These are phyloP conservation scores for Verruconis gallopava DNA, from an alignment of 2,329 filamentous ascomycete species.

Conservation along the genomic window DNA sequence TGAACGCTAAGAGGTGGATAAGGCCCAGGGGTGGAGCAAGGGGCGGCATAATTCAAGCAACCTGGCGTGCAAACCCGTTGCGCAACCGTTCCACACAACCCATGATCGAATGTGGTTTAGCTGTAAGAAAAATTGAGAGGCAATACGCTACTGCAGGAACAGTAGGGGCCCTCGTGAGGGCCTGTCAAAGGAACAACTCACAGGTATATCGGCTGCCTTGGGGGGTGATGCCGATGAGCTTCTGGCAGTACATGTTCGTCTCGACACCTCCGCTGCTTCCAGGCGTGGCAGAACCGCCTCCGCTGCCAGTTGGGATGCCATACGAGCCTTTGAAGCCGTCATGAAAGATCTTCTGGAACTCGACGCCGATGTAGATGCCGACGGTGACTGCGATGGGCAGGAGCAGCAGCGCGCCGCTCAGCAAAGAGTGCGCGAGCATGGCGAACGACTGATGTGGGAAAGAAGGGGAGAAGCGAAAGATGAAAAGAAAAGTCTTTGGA, in stretches of 20 bases:
- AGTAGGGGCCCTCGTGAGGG: too few species aligned
- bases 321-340: constrained; percentile 2
- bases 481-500: not conserved
- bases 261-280: constrained; percentile 24
- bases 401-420: constrained; percentile 8
- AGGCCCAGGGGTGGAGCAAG: not conserved
- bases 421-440: constrained; percentile 6
- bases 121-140: constrained; percentile 1
- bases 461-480: not conserved
- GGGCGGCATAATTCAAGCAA: not conserved
- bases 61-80: not conserved
- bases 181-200: constrained; percentile 2
- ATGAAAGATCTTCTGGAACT: constrained; percentile 11
- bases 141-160: not conserved
- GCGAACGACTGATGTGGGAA: not conserved
- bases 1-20: too few species aligned
- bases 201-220: constrained; percentile 6
- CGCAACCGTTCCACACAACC: not conserved
- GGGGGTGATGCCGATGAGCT: constrained; percentile 34
- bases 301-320: constrained; percentile 4
- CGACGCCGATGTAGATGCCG: constrained; percentile 10
- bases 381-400: constrained; percentile 10
- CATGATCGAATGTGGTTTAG: not conserved
- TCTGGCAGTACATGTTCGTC: constrained; percentile 27
- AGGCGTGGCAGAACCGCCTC: constrained; percentile 5